Base-by-base conservation (phyloP, 2,329 filamentous ascomycete genomes). In the Boeremia lycopersici region DNA sequence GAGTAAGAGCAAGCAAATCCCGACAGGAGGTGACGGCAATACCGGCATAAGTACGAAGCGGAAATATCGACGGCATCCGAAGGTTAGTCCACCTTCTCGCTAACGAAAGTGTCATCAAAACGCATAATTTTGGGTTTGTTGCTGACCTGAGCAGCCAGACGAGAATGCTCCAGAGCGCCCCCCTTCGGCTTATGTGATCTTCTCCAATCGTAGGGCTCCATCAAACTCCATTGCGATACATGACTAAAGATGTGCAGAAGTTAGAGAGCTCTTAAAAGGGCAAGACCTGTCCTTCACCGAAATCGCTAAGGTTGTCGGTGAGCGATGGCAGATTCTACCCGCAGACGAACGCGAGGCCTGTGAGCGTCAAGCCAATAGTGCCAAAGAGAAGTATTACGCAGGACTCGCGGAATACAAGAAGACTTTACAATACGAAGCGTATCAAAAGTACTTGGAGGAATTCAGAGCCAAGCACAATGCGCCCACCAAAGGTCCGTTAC, bases 121-220 rank as follows among this genome's bases (percentile, higher is more conserved):
- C 9, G 28, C 10, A 6, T 25, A 30, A 23, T 9, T 13, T 34
- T 43, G 30, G 25, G 52, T 40, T 15, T 15, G 4, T 28, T 48
- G 52, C 65, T 71, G 54, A 70, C 56, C 10, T 46, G 6, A 15
- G 26, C 68, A 91, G 85, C 81, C 89, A 3, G 90, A 95, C 63
- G 88, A 91, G 54, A 86, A 90, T 76, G 90, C 90, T 0, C 90
- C 90, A 1, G 89, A 93, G 68, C 82, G 90, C 23, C 89, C 90
- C 1, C 89, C 89, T 0, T 93, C 90, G 4, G 90, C 90, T 44
- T 93, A 93, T 75, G 90, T 93, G 11, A 83, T 93, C 13, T 95
- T 95, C 68, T 93, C 90, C 0, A 93, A 93, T 65, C 90, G 88
- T 90, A 74, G 78, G 87, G 81, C 29, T 38, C 12, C 11, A 3